Evolutionary conservation across 192 early-diverging fungal genomes (phyloP).

Genomic region (Coemansia sp.): DNA sequence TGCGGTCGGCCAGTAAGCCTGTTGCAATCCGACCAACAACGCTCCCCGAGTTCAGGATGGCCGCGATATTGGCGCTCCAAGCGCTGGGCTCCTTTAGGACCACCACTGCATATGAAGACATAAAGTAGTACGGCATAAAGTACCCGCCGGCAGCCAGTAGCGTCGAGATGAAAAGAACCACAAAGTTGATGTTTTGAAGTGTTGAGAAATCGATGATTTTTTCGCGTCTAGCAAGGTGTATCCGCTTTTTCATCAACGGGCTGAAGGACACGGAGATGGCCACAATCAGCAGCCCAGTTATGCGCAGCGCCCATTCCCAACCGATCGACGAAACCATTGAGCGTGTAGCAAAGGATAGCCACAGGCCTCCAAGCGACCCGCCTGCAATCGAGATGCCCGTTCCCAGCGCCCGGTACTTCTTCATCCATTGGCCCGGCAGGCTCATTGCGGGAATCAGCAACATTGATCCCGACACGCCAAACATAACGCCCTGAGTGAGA

Average conservation of each 20-base stretch:
- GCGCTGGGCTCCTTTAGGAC: constrained; percentile 11
- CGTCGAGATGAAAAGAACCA: constrained; percentile 17
- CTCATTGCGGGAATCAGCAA: constrained; percentile 65
- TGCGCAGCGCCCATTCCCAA: constrained; percentile 67
- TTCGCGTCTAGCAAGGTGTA: constrained; percentile 16
- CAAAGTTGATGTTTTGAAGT: constrained; percentile 19
- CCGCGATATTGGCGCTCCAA: constrained; percentile 36
- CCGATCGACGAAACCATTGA: constrained; percentile 60
- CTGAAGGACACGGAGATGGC: constrained; percentile 1
- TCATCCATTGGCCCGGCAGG: constrained; percentile 72
- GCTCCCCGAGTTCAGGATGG: constrained; percentile 35
- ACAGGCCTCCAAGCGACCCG: constrained; percentile 69
- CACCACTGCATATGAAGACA: constrained; percentile 26
- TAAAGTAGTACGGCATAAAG: constrained; percentile 22
- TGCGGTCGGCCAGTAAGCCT: constrained; percentile 22
- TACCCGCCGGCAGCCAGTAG: constrained; percentile 17
- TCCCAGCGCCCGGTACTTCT: constrained; percentile 65
- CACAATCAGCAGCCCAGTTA: constrained; percentile 59
- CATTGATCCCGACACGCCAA: constrained; percentile 65
- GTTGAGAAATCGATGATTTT: constrained; percentile 23
- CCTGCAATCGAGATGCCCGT: constrained; percentile 73
- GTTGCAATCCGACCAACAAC: constrained; percentile 33
- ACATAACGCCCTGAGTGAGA: constrained; percentile 72
- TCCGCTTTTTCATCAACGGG: constrained; percentile 29
- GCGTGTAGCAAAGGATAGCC: constrained; percentile 59